Evolutionary conservation across 495 filamentous ascomycete genomes (phyloP), one percentile per base, ranked within the genome.

Genomic region (Recurvomyces mirabilis): DNA sequence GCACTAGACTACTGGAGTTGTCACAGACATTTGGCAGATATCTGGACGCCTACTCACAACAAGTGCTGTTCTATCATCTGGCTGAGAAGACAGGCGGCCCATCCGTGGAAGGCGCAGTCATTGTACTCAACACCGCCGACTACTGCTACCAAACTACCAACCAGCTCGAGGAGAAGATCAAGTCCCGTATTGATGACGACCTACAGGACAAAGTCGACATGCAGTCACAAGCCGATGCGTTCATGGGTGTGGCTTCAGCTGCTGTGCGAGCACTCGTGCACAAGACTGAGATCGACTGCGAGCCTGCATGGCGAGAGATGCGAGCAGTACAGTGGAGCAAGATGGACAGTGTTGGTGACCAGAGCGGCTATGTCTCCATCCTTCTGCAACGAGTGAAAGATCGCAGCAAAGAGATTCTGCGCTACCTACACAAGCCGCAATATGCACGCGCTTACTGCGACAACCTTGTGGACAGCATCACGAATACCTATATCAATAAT

Each of bases 391-490:
- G 77, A 46, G 68, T 88, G 33, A 85, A 88, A 48, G 63, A 64
- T 7, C 78, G 75, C 41, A 68, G 78, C 13, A 69, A 73, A 9
- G 86, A 93, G 55, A 81, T 89, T 14, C 60, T 96, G 2, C 72
- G 72, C 11, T 60, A 87, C 29, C 68, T 96, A n/a, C 77, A 79
- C 50, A 98, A 96, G 66, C 86, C 81, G 49, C 86, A 94, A 55
- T 96, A 95, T 62, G 85, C 88, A 12, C 71, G 93, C 23, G 86
- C 91, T 2, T 95, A 96, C 57, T 91, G 86, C 48, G 93, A 96
- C 56, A 86, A 95, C 53, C 60, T 94, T 14, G 86, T 98, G 13
- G 93, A 98, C 56, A 68, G 82, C 46, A 67, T 94, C 41, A 78
- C 81, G 14, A 82, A 71, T 47, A 65, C 81, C 5, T 98, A 89